Percentiles rank a stretch among this genome's conserved stretches.
Conservation (phyloP, 2,329 filamentous ascomycete species). For the Xylaria sp. region DNA sequence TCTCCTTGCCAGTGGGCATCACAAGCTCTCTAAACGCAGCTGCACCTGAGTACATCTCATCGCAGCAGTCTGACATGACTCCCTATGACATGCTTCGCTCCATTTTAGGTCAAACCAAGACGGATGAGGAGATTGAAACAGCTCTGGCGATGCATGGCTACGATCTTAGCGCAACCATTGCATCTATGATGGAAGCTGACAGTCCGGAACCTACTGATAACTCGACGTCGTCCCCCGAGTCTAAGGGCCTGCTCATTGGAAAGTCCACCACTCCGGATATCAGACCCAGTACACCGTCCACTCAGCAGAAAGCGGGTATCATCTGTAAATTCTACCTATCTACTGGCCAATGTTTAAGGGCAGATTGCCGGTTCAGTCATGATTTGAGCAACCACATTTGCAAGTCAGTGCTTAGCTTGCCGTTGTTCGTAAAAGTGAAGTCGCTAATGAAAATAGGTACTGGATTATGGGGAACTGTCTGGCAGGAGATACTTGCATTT, state of each 20-base stretch:
- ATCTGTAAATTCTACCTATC: slow-evolving; percentile 97
- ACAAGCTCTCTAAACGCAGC: slow-evolving; percentile 70
- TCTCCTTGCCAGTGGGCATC: slow-evolving; percentile 66
- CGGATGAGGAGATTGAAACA: slow-evolving; percentile 92
- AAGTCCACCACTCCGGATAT: slow-evolving; percentile 78
- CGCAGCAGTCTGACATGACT: slow-evolving; percentile 82
- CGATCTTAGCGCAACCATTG: slow-evolving; percentile 87
- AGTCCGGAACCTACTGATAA: slow-evolving; percentile 44
- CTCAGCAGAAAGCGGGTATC: slow-evolving; percentile 74
- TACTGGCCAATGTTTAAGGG: slow-evolving; percentile 88
- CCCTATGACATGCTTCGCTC: slow-evolving; percentile 97
- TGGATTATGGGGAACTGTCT: slow-evolving; percentile 96
- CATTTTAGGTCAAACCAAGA: slow-evolving; percentile 80
- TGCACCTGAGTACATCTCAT: slow-evolving; percentile 69
- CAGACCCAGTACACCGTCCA: slow-evolving; percentile 70
- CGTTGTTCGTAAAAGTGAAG: slow-evolving; percentile 39
- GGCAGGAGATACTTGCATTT: slow-evolving; percentile 88
- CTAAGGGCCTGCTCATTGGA: slow-evolving; percentile 71
- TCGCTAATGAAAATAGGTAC: slow-evolving; percentile 53
- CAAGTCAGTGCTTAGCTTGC: slow-evolving; percentile 80
- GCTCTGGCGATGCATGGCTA: slow-evolving; percentile 85
- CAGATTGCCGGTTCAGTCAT: slow-evolving; percentile 95
- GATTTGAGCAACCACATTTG: slow-evolving; percentile 93
- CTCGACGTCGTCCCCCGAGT: slow-evolving; percentile 45
- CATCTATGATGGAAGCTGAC: slow-evolving; percentile 76